Base-by-base conservation (phyloP, 1,284 basidiomycete species). In the Ceratobasidium sp. region DNA sequence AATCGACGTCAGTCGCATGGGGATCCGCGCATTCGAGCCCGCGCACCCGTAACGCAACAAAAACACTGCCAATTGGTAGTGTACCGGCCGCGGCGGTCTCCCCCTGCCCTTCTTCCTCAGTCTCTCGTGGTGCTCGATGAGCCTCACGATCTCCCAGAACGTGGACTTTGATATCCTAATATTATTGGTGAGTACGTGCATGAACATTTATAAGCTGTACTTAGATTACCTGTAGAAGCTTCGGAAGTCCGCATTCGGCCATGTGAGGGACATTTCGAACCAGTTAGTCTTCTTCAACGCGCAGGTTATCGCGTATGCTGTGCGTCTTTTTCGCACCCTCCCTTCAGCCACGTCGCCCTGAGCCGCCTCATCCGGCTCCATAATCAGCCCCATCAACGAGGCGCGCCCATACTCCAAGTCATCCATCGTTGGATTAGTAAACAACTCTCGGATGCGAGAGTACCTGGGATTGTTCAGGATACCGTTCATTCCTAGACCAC, bases 21-120 rank as follows among this genome's bases (percentile, higher is more conserved):
- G 23, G n/a, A 42, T 23, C 20, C 44, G 3, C 39, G 13, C 20
- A 15, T 40, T 53, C 20, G 55, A 10, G 5, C 28, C 69, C 39
- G 42, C 13, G 10, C 15, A n/a, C 7, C 69, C 55, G 15, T 44
- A 71, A 7, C 33, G 26, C 13, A 71, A 6, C 3, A 71, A 39
- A 44, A 71, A 71, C 6, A 60, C 69, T 6, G 28, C 69, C 3
- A 71, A 23, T 23, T 71, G 69, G 39, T 71, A 28, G 26, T 40
- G 20, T 1, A 60, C 55, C 1, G 69, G 69, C 5, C 55, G 56
- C 33, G 42, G 53, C 23, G n/a, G 58, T 13, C 28, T 60, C 23
- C 28, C 28, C n/a, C 58, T 18, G 33, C 58, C 58, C 4, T 4
- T 12, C 23, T 18, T 3, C 23, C 28, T 18, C n/a, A 60, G 28